Percentiles rank a stretch among this genome's conserved stretches.
phyloP scores from a whole-genome alignment of 371 early-diverging fungal genomes.

The Mortierella sp. region DNA sequence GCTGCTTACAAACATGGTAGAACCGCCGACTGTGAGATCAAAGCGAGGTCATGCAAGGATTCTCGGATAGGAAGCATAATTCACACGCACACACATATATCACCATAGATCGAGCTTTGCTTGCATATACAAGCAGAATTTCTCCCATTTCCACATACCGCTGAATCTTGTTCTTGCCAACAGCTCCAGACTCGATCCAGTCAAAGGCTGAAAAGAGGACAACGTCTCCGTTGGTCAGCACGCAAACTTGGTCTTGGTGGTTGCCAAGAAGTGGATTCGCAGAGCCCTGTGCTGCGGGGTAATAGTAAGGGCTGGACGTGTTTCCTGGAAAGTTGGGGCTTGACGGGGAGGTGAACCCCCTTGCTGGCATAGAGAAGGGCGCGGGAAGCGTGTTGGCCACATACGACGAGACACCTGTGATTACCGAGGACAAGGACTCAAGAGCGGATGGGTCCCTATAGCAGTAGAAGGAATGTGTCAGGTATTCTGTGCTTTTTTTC shows the following conservation, averaged over 20 bases:
- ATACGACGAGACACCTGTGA: conserved; percentile 68
- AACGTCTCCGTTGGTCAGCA: conserved; percentile 44
- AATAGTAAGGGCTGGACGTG: conserved; percentile 49
- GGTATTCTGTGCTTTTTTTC: no score
- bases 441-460: conserved; percentile 69
- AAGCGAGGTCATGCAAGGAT: no score
- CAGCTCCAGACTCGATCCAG: conserved; percentile 46
- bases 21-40: no score
- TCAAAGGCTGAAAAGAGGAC: conserved; percentile 56
- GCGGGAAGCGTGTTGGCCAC: conserved; percentile 62
- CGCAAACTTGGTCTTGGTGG: conserved; percentile 37
- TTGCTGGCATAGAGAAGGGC: conserved; percentile 55
- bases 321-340: conserved; percentile 34
- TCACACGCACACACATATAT: no score
- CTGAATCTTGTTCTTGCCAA: conserved; percentile 20
- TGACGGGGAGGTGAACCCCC: conserved; percentile 45
- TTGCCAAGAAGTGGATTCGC: conserved; percentile 34
- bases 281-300: conserved; percentile 37
- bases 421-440: conserved; percentile 67
- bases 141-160: conserved; percentile 28
- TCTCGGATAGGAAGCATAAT: no score
- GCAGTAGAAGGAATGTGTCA: background rate
- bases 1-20: no score
- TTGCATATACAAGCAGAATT: background rate
- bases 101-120: no score